Base-by-base conservation (phyloP, 768 basidiomycete species). In the Naganishia antarctica region DNA sequence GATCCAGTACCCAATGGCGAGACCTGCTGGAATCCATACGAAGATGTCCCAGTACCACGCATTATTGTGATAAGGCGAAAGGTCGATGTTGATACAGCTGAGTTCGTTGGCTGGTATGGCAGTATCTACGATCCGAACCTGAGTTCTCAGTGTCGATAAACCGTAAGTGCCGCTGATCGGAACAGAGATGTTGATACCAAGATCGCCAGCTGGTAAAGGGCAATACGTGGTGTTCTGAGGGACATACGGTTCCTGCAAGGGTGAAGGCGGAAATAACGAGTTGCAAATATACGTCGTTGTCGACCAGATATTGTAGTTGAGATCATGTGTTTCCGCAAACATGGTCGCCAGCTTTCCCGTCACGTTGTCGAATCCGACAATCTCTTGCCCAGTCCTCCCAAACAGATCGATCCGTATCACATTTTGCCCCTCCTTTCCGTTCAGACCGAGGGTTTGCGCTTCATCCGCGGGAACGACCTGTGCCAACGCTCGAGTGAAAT, bases 111-210 rank as follows among this genome's bases (percentile, higher is more conserved):
- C 84, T 46, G 84, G 86, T 3, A 63, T 51, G 7, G 80, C 74
- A 0, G 92, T 86, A 78, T 99, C 96, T 25, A 98, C 87, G 8
- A 92, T 88, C 48, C 90, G 86, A 25, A 99, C 78, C 23, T 85
- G 85, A 1, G 93, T 96, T 66, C 83, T 82, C 62, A 94, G 82
- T 11, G 93, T 93, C 13, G 89, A 89, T 46, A 98, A 81, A 16
- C 86, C 83, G 73, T 88, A 87, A 65, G 83, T 80, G 46, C 80
- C 70, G 37, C 83, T 81, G 72, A 88, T 84, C 43, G 90, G 84
- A 18, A 86, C 82, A 9, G 73, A 70, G 12, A 89, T 81, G 25
- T 89, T 84, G 72, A 98, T 84, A 1, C 86, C 93, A 71, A 96
- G 86, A 1, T 85, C 84, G 0, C 94, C 94, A 3, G 86, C 81